Base-by-base conservation (phyloP, 129 eudicot species). In the Tagetes erecta region DNA sequence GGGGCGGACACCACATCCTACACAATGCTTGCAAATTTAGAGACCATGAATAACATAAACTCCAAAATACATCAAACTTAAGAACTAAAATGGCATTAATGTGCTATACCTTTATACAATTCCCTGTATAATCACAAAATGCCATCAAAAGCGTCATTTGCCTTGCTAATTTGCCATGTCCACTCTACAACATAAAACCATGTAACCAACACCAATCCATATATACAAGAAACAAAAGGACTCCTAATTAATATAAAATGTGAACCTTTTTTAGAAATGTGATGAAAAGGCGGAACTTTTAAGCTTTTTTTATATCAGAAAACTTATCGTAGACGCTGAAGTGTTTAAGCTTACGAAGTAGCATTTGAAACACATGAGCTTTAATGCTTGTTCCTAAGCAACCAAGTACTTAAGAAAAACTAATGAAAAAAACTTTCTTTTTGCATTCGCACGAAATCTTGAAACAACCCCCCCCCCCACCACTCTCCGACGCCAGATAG, bases 1-100 rank as follows among this genome's bases (percentile, higher is more conserved):
- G 99, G 96, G 57, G 96, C 97, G 56, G 96, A 95, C 14, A 95
- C 94, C 53, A 91, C 87, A 84, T 95, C 99, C 99, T 95, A 84
- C 34, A 58, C 35, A 56, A 60, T 74, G 69, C 11, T n/a, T 4
- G 12, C 77, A 68, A 37, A 57, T 40, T 35, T 69, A 34, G 41
- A 52, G 33, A 78, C 9, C 44, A 69, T 0, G 34, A 66, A 33
- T 12, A 64, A 69, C 52, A 35, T 57, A 34, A 64, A 9, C 8
- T 63, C 30, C 62, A 36, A 52, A 47, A 52, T 41, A 34, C 1
- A 2, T 53, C 5, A 33, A 14, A 38, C 6, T 4, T 3, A 46
- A 60, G 39, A 49, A 39, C 35, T 10, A 80, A 77, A 75, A 37
- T 11, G 56, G 66, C 45, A 71, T 1, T 51, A 4, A 51, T 51